Evolutionary conservation across 257 asterid genomes (phyloP), one percentile per base, ranked within the genome.

Genomic region (Solanum rostratum): DNA sequence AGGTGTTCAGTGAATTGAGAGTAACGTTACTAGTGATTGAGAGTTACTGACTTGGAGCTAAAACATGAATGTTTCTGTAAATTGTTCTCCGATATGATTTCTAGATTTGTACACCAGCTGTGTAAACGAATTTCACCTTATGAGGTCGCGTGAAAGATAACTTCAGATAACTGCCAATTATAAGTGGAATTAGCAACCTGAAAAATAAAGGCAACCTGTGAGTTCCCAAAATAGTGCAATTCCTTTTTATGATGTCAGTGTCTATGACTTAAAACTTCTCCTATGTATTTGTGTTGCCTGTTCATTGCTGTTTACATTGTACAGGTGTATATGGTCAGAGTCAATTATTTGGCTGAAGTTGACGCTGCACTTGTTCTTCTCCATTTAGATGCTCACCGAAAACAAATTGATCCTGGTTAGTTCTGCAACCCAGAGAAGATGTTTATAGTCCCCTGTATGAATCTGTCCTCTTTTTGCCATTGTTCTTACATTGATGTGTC

Each of bases 301-400:
- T 73, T 73, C 60, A 45, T 50, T 43, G 30, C 10, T 24, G 20
- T 50, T 59, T 53, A 19, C 60, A 15, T 82, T 80, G 29, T 30
- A 30, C 71, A 89, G 93, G 90, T 89, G 20, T 91, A 91, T 68
- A 88, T 85, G 68, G 89, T 91, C 69, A 87, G 92, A 54, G 87
- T 90, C 22, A 86, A 86, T 81, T 55, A 73, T 73, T 88, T 89
- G 68, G 85, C 88, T 46, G 89, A 87, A 86, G 91, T 87, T 71
- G 92, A 91, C 15, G 93, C 93, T 0, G 93, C 93, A 19, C 89
- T 90, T 60, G 87, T 89, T 88, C 91, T 90, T 82, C 45, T 90
- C 70, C 90, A 82, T n/a, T 84, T 90, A 84, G 88, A 85, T 57
- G 84, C 87, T 30, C 84, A 78, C 6, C 84, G 85, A 63, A 71